Conservation (phyloP, 2,329 filamentous ascomycete genomes). For the Fusarium falciforme region DNA sequence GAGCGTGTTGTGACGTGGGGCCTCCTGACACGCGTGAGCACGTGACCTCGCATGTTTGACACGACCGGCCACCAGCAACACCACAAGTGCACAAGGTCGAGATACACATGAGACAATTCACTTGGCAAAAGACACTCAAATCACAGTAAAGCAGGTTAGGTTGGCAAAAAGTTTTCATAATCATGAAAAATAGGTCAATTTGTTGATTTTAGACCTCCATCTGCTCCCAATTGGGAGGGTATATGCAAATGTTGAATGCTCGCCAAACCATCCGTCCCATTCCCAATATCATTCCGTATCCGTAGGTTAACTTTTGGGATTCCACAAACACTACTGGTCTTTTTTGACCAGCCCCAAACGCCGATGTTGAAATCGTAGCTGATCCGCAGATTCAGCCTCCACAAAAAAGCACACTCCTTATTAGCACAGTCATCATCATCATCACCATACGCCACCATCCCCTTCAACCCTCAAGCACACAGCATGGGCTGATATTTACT, state of each 20-base stretch:
- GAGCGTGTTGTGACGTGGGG: slow-evolving; percentile 32
- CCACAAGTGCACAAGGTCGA: background rate
- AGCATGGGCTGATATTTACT: slow-evolving; percentile 52
- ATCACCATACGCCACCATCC: slow-evolving; percentile 40
- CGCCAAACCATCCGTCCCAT: slow-evolving; percentile 46
- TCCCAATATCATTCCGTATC: slow-evolving; percentile 48
- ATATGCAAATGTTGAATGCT: slow-evolving; percentile 57
- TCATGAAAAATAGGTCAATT: slow-evolving; percentile 44
- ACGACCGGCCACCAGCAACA: background rate
- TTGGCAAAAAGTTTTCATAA: slow-evolving; percentile 28
- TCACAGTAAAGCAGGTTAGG: background rate
- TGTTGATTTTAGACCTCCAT: slow-evolving; percentile 45
- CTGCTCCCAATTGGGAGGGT: slow-evolving; percentile 48
- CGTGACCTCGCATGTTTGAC: slow-evolving; percentile 20
- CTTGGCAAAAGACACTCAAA: background rate
- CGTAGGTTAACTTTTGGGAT: slow-evolving; percentile 52
- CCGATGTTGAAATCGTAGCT: slow-evolving; percentile 70
- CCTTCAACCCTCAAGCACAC: slow-evolving; percentile 31
- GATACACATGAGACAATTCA: background rate
- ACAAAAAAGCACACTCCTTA: slow-evolving; percentile 45
- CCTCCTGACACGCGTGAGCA: slow-evolving; percentile 30
- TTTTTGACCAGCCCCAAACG: slow-evolving; percentile 58
- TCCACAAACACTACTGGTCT: slow-evolving; percentile 50
- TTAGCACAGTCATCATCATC: slow-evolving; percentile 46
- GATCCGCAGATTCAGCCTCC: slow-evolving; percentile 52